A percentile compares a stretch with the other conserved stretches of the same genome.
Evolutionary conservation across 2,329 filamentous ascomycete genomes (phyloP).

Genomic region (Fusarium fracticaudum): DNA sequence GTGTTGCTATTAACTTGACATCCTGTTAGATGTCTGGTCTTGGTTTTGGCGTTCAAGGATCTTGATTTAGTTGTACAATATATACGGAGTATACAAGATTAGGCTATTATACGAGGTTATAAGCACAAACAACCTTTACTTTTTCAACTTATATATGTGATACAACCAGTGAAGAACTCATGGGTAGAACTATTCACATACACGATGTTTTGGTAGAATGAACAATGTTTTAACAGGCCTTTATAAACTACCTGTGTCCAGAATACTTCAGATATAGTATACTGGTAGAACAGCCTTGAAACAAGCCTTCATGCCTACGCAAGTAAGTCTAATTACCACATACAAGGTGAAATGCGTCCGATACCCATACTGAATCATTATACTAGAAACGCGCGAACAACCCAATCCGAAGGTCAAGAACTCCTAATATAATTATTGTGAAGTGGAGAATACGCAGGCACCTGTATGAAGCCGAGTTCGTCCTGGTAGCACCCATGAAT

Average conservation of each 20-base stretch:
- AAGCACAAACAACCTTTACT: background rate
- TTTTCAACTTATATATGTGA: background rate
- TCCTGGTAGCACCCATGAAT: background rate
- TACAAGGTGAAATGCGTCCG: background rate
- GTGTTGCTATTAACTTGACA: background rate
- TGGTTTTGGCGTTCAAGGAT: conserved; percentile 27
- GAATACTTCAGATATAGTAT: no score
- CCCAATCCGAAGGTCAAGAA: conserved; percentile 15
- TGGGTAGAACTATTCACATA: background rate
- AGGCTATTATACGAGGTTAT: background rate
- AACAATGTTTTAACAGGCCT: background rate
- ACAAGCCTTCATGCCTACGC: background rate
- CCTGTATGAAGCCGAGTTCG: background rate
- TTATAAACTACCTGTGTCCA: background rate
- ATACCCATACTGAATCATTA: conserved; percentile 7
- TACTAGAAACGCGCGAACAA: conserved; percentile 2
- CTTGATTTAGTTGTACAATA: background rate
- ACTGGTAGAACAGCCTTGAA: background rate
- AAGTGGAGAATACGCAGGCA: background rate
- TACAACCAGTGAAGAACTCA: no score
- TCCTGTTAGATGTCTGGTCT: background rate
- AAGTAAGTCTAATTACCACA: conserved; percentile 1
- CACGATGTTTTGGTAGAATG: accelerated
- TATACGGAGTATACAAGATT: background rate
- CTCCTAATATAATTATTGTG: conserved; percentile 17